These are phyloP conservation scores for Oryza glaberrima DNA, from an alignment of 176 grass and related monocot genomes.

Conservation along the genomic window DNA sequence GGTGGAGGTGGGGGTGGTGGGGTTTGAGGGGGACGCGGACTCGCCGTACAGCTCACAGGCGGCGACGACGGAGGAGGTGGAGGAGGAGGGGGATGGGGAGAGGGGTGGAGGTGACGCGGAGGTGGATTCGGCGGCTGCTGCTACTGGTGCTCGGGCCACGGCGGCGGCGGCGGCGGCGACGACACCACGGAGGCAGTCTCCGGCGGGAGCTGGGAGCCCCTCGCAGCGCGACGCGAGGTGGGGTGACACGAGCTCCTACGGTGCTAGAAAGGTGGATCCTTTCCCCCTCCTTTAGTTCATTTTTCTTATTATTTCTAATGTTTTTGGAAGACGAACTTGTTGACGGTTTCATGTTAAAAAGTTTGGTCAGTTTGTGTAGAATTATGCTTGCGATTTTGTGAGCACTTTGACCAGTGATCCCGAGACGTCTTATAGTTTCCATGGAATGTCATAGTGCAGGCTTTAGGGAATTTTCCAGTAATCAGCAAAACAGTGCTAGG, in stretches of 20 bases:
- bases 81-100: conserved; percentile 2
- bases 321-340: conserved; percentile 28
- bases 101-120: conserved; percentile 25
- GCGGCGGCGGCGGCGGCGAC: neutral
- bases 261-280: conserved; percentile 75
- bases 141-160: neutral
- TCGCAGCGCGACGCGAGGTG: conserved; percentile 56
- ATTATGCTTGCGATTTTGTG: neutral
- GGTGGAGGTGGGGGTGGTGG: conserved; percentile 34
- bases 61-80: conserved; percentile 43
- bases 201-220: conserved; percentile 43
- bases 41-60: conserved; percentile 78
- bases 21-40: conserved; percentile 49
- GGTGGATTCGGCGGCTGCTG: conserved; percentile 46
- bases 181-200: conserved; percentile 28
- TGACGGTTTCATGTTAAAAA: neutral
- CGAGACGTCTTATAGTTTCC: neutral
- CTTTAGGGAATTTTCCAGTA: neutral
- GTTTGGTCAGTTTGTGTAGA: neutral
- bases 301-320: neutral
- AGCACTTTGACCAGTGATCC: neutral
- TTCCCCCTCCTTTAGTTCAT: conserved; percentile 2
- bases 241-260: conserved; percentile 84
- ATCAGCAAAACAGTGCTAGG: conserved; percentile 12
- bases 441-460: neutral